Percentiles rank a stretch among this genome's conserved stretches.
These are phyloP conservation scores for Penicillium canescens DNA, from an alignment of 495 filamentous ascomycete species.

Conservation along the genomic window DNA sequence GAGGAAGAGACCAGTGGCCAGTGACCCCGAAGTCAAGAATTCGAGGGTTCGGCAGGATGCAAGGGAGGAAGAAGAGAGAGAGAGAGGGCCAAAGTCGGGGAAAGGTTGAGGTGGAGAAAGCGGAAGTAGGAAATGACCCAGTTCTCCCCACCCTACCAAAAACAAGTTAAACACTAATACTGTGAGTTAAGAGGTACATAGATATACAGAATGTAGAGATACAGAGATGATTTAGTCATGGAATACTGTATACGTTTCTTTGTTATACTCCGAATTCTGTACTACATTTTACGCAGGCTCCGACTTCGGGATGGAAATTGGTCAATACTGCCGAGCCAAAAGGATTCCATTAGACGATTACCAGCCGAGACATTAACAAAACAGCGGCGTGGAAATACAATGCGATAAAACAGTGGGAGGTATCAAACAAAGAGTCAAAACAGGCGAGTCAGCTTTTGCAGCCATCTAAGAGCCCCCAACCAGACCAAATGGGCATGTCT, in stretches of 20 bases:
- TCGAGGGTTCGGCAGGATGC: background rate
- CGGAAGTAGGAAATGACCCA: background rate
- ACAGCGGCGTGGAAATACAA: conserved; percentile 26
- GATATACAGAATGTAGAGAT: too few species aligned
- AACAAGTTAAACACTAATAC: background rate
- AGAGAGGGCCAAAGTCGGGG: conserved; percentile 5
- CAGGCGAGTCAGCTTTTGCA: background rate
- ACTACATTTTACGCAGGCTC: conserved; percentile 6
- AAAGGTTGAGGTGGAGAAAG: conserved; percentile 2
- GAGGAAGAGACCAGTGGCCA: conserved; percentile 3
- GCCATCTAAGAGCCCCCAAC: conserved; percentile 1
- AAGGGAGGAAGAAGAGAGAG: background rate
- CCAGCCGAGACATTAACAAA: conserved; percentile 6
- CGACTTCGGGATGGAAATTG: conserved; percentile 1
- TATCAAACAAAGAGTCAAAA: conserved; percentile 20
- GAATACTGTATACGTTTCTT: background rate
- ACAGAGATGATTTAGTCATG: background rate
- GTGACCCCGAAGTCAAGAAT: background rate
- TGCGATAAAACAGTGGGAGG: conserved; percentile 25
- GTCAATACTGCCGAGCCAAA: background rate
- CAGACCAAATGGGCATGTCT: background rate
- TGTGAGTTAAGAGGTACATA: too few species aligned
- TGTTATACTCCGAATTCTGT: conserved; percentile 5
- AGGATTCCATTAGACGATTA: conserved; percentile 6
- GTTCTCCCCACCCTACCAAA: background rate